Base-by-base conservation (phyloP, 306 rosid genomes). In the Vigna trinervia region DNA sequence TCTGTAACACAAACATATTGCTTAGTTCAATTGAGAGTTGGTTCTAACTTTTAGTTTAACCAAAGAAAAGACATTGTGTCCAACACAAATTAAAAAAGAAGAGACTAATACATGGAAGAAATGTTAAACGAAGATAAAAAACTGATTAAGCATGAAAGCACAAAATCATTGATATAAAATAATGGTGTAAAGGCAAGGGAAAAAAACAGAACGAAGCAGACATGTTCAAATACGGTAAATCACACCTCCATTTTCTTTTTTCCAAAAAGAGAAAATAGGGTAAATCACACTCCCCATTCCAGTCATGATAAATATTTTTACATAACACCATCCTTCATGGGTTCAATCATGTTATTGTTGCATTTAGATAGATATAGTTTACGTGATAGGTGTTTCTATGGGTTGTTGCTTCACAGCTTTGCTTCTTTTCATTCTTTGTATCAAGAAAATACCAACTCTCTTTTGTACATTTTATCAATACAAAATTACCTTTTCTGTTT, bases 101-200 rank as follows among this genome's bases (percentile, higher is more conserved):
- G 5, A 58, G 63, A 60, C 26, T 48, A 67, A 80, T 8, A 34
- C 41, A 34, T 20, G 26, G 20, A 39, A 58, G 1, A 19, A 32
- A 47, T 20, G 23, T 8, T 45, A 20, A 4, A 66, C 22, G 4
- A 66, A 20, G 10, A 65, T 36, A 8, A 6, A 20, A 5, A 43
- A 17, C 46, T 32, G 41, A 54, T 12, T 80, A 56, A 17, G 45
- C 47, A 60, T 14, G 46, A 63, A 26, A 64, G 60, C 14, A 64
- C 43, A 41, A 57, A 73, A 51, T 19, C 65, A 23, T 56, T 43
- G 67, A 66, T 38, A 48, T 22, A 17, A 68, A 78, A 69, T 22
- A 53, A 54, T 58, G 36, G 56, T 36, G 11, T 8, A 23, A 22
- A 12, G n/a, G n/a, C n/a, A 57, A 57, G 48, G 12, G 8, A 64